Conservation (phyloP, 2,329 filamentous ascomycete genomes). For the Colletotrichum siamense region DNA sequence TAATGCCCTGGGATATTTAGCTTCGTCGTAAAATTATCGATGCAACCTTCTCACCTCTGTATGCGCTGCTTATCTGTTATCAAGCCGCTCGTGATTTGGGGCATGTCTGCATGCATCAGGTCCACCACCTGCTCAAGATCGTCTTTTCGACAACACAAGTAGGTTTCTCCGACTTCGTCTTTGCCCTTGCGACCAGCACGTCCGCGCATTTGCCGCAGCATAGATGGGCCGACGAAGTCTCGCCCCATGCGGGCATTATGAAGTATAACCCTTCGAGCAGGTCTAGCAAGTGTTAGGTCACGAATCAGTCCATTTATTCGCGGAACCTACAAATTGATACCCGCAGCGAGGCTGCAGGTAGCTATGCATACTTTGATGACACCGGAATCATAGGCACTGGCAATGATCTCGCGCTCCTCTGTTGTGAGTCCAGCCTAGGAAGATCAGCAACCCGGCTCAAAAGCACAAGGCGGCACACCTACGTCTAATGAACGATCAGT, state of each 20-base stretch:
- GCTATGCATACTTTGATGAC: constrained; percentile 74
- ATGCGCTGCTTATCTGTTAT: constrained; percentile 71
- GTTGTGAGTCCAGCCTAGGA: constrained; percentile 70
- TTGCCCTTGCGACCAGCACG: constrained; percentile 81
- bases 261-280: constrained; percentile 75
- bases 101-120: constrained; percentile 75
- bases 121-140: constrained; percentile 75
- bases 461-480: constrained; percentile 4
- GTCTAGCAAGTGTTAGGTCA: constrained; percentile 34
- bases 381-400: constrained; percentile 73
- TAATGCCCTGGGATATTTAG: constrained; percentile 58
- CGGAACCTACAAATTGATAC: constrained; percentile 69
- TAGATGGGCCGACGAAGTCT: constrained; percentile 77
- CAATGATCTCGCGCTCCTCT: constrained; percentile 76
- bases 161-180: constrained; percentile 78
- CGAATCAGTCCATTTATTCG: background rate
- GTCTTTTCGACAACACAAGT: constrained; percentile 72
- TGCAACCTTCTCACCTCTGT: constrained; percentile 54
- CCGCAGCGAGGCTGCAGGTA: constrained; percentile 81
- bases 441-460: constrained; percentile 25
- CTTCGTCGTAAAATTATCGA: background rate
- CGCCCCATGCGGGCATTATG: constrained; percentile 79
- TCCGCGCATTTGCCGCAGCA: constrained; percentile 83
- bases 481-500: constrained; percentile 37
- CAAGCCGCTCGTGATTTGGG: constrained; percentile 72